Evolutionary conservation across 768 basidiomycete genomes (phyloP).

Genomic region (Rhodotorula diobovata): DNA sequence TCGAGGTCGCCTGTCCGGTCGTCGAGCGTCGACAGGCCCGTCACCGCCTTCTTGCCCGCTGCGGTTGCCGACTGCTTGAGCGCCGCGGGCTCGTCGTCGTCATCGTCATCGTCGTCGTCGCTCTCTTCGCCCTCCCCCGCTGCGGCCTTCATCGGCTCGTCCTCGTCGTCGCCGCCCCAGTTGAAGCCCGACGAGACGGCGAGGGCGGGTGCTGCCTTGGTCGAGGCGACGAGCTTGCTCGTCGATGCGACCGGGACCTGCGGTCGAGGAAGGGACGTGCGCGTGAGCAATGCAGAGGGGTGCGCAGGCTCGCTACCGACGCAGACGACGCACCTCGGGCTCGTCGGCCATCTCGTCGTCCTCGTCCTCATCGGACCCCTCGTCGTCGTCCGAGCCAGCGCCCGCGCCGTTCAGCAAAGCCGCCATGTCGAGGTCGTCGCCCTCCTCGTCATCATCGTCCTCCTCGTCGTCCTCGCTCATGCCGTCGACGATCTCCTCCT

Average conservation of each 20-base stretch:
- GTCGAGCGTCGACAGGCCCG: conserved; percentile 32
- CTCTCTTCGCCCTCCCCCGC: too few relatives aligned
- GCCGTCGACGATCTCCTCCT: conserved; percentile 45
- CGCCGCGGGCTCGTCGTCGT: conserved; percentile 54
- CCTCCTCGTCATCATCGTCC: conserved; percentile 35
- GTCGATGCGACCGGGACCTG: conserved; percentile 37
- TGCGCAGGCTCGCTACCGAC: not conserved
- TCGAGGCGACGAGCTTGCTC: conserved; percentile 31
- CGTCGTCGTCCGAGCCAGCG: conserved; percentile 44
- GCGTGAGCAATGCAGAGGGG: not conserved
- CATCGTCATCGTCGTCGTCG: conserved; percentile 53
- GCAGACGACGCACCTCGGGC: not conserved
- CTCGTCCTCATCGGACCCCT: conserved; percentile 34
- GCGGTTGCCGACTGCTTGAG: conserved; percentile 51
- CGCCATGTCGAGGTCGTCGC: conserved; percentile 27
- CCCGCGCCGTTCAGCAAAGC: conserved; percentile 33
- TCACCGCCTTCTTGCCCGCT: conserved; percentile 53
- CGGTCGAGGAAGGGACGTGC: too few relatives aligned
- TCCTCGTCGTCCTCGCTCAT: conserved; percentile 43
- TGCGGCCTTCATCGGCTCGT: conserved; percentile 44
- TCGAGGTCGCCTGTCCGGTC: conserved; percentile 77
- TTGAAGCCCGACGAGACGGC: conserved; percentile 36
- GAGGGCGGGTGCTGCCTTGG: conserved; percentile 24
- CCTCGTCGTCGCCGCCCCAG: conserved; percentile 41
- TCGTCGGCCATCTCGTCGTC: conserved; percentile 3